Conservation (phyloP, 2,329 filamentous ascomycete species). For the Penicillium sp. region DNA sequence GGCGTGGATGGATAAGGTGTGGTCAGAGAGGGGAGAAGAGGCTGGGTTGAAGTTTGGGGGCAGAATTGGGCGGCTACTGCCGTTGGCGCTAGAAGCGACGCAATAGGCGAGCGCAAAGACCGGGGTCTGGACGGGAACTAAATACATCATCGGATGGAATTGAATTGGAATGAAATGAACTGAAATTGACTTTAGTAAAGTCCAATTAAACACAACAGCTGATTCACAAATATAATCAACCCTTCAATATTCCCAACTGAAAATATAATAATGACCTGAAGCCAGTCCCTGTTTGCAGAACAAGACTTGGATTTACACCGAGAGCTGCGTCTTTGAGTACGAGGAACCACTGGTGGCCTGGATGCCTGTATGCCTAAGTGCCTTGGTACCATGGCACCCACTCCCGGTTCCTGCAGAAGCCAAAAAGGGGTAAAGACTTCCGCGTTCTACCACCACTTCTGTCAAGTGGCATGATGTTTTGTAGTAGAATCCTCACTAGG, state of each 20-base stretch:
- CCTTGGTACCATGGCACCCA: neutral
- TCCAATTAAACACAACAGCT: neutral
- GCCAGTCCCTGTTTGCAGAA: neutral
- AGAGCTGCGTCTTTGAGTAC: constrained; percentile 7
- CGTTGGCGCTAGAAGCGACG: constrained; percentile 7
- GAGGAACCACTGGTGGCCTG: neutral
- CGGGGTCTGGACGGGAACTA: neutral
- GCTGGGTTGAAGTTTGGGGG: constrained; percentile 24
- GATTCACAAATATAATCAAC: too few relatives aligned
- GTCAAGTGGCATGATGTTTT: neutral
- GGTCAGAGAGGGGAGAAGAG: constrained; percentile 17
- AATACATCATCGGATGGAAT: neutral
- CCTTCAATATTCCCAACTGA: neutral
- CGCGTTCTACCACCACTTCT: neutral
- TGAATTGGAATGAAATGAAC: neutral
- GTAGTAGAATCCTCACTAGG: neutral
- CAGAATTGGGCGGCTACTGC: constrained; percentile 4
- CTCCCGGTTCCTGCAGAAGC: neutral
- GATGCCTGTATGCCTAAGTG: neutral
- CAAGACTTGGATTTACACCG: constrained; percentile 12
- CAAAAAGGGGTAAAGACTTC: neutral
- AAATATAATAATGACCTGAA: neutral
- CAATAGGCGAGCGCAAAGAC: constrained; percentile 4
- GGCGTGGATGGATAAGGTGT: neutral
- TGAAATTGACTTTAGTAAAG: neutral